These are phyloP conservation scores for Kwoniella dejecticola DNA, from an alignment of 768 basidiomycete genomes.

Conservation along the genomic window DNA sequence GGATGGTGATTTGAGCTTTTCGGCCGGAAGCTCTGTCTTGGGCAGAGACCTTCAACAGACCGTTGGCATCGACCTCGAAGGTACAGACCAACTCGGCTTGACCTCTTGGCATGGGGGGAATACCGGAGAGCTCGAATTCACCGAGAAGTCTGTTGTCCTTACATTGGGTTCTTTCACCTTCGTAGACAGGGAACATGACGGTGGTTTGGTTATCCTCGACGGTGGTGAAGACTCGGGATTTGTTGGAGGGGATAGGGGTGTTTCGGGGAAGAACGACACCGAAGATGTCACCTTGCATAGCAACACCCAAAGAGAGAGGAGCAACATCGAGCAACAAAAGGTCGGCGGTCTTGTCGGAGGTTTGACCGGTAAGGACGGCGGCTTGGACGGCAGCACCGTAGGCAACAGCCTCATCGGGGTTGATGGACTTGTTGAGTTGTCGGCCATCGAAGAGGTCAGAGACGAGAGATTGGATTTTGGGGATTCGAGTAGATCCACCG, in stretches of 20 bases:
- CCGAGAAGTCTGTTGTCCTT: conserved; percentile 98
- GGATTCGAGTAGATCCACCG: conserved; percentile 99
- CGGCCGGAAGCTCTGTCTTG: conserved; percentile 98
- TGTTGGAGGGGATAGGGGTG: conserved; percentile 99
- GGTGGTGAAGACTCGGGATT: conserved; percentile 97
- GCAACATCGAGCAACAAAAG: conserved; percentile 98
- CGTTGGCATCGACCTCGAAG: conserved; percentile 99
- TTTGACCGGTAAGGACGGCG: conserved; percentile 96
- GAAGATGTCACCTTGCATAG: conserved; percentile 99
- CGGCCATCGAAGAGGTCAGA: conserved; percentile 98
- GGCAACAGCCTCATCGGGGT: conserved; percentile 99
- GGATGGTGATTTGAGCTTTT: conserved; percentile 94
- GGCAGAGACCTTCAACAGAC: conserved; percentile 97
- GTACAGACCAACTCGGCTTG: conserved; percentile 99
- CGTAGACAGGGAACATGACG: conserved; percentile 99
- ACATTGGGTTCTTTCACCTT: conserved; percentile 99
- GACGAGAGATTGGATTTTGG: conserved; percentile 96
- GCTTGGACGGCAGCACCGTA: conserved; percentile 99
- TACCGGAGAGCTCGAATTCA: conserved; percentile 98
- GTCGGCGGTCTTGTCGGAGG: conserved; percentile 97
- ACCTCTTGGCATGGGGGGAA: conserved; percentile 98
- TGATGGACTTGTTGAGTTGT: conserved; percentile 99
- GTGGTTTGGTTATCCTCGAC: conserved; percentile 99
- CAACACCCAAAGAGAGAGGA: conserved; percentile 97
- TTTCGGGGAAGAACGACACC: conserved; percentile 99